Evolutionary conservation across 1,284 basidiomycete species (phyloP).

Genomic region (Cystobasidium sp.): DNA sequence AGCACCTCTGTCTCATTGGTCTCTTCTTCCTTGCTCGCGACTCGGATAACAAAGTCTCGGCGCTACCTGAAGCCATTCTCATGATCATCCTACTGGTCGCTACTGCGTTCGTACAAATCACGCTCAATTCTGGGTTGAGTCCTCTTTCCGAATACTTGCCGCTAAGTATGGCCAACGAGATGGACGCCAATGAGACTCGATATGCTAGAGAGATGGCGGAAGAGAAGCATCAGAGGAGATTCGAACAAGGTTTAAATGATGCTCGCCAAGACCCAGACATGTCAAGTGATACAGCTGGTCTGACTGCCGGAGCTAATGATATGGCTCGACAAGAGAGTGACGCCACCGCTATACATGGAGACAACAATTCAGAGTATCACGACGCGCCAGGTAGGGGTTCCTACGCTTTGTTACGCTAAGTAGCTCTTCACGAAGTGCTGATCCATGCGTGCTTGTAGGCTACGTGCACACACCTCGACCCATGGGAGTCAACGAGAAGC

Average conservation of each 20-base stretch:
- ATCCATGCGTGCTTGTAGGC: not conserved
- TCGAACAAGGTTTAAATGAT: not conserved
- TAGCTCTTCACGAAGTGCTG: not conserved
- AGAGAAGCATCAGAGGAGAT: conserved; percentile 35
- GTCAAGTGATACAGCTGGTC: conserved; percentile 6
- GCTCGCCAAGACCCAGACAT: not conserved
- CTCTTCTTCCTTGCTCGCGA: conserved; percentile 84
- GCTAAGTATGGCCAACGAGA: conserved; percentile 47
- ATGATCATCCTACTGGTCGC: conserved; percentile 81
- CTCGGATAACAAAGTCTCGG: conserved; percentile 62
- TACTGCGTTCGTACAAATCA: conserved; percentile 62
- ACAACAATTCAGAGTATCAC: conserved; percentile 10
- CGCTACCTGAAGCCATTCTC: conserved; percentile 66
- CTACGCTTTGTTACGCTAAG: not conserved
- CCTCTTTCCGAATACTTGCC: conserved; percentile 65
- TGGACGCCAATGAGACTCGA: conserved; percentile 42
- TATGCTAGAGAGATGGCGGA: conserved; percentile 42
- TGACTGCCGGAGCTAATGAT: conserved; percentile 7
- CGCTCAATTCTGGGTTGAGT: conserved; percentile 60
- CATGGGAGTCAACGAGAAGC: conserved; percentile 13
- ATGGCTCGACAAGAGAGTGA: conserved; percentile 8
- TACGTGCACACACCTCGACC: conserved; percentile 1
- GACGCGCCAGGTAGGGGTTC: conserved; percentile 1
- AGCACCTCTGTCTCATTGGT: conserved; percentile 75
- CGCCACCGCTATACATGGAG: not conserved